Conservation (phyloP, 495 filamentous ascomycete genomes). For the Aspergillus funiculosus region DNA sequence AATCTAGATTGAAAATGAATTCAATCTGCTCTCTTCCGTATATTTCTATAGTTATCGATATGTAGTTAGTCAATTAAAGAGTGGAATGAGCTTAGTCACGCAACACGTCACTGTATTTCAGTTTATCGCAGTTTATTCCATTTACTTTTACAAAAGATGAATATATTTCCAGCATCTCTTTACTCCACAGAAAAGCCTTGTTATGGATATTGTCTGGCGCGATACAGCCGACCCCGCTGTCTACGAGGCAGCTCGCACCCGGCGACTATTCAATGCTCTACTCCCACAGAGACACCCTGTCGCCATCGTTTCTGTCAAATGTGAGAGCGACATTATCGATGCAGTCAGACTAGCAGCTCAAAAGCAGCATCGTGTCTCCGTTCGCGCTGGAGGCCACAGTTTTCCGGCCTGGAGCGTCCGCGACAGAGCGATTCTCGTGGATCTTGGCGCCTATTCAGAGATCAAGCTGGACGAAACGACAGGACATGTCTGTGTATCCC, state of each 20-base stretch:
- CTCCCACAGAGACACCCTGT: neutral
- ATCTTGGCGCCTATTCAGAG: neutral
- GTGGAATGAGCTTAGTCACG: no score
- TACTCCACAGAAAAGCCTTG: no score
- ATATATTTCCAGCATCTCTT: neutral
- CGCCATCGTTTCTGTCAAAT: neutral
- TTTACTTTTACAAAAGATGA: no score
- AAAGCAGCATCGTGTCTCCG: neutral
- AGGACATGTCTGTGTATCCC: neutral
- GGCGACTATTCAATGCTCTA: neutral
- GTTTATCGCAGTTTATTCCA: no score
- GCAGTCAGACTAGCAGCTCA: neutral
- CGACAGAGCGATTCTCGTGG: neutral
- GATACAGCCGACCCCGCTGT: neutral
- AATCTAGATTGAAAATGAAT: no score
- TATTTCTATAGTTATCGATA: no score
- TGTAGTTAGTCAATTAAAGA: no score
- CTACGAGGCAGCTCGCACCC: slow-evolving; percentile 1
- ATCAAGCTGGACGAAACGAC: neutral
- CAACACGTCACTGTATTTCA: no score
- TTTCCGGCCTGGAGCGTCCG: neutral
- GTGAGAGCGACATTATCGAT: neutral
- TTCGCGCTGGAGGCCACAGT: slow-evolving; percentile 1
- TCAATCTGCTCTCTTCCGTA: no score
- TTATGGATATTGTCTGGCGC: neutral